phyloP scores from a whole-genome alignment of 2,329 filamentous ascomycete species.

The Ascosphaera apis region DNA sequence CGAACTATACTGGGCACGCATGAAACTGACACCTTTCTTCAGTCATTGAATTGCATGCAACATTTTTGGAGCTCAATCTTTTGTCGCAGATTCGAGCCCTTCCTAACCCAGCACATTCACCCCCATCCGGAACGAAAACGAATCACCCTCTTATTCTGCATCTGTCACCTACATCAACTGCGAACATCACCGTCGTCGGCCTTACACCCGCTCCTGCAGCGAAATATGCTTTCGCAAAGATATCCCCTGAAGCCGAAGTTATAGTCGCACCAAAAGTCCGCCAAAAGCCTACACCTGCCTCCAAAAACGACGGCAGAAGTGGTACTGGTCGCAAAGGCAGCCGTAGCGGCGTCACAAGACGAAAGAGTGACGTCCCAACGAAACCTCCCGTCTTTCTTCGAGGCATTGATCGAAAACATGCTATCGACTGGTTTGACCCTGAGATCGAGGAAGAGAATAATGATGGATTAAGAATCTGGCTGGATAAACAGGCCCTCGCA shows the following conservation, averaged over 20 bases:
- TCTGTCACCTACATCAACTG: conserved; percentile 83
- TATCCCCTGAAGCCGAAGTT: conserved; percentile 83
- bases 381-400: conserved; percentile 44
- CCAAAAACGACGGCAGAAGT: conserved; percentile 45
- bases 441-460: conserved; percentile 31
- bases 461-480: conserved; percentile 51
- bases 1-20: neutral
- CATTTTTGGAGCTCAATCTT: conserved; percentile 83
- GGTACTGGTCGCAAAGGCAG: conserved; percentile 46
- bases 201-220: conserved; percentile 50
- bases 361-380: conserved; percentile 37
- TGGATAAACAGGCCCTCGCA: conserved; percentile 54
- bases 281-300: conserved; percentile 47
- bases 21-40: conserved; percentile 3
- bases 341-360: conserved; percentile 44
- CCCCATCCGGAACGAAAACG: conserved; percentile 23
- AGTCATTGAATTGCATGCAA: conserved; percentile 89
- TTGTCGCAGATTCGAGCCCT: conserved; percentile 79
- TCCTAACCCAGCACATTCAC: conserved; percentile 53
- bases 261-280: conserved; percentile 89
- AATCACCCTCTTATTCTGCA: conserved; percentile 73
- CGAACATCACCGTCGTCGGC: conserved; percentile 67
- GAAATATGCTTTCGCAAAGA: conserved; percentile 63
- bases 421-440: conserved; percentile 58
- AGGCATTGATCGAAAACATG: conserved; percentile 48